Percentiles rank a stretch among this genome's conserved stretches.
Evolutionary conservation across 225 moss, liverwort and hornwort species (phyloP).

Genomic region (Polytrichum formosum): DNA sequence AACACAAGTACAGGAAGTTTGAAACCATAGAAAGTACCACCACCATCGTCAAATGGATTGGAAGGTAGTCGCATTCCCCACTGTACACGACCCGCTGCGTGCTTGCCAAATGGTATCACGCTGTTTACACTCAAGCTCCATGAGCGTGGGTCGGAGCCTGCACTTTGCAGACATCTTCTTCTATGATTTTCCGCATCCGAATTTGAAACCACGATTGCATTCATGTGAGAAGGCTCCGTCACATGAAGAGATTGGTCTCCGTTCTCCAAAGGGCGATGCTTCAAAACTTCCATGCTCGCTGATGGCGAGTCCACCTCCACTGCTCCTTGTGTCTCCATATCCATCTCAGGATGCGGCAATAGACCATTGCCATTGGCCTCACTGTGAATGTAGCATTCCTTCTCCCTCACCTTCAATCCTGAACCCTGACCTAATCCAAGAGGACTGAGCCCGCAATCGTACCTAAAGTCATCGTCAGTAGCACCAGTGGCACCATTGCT

Average conservation of each 20-base stretch:
- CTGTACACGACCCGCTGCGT: conserved; percentile 37
- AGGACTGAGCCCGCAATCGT: conserved; percentile 39
- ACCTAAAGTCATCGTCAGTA: conserved; percentile 30
- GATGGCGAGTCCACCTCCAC: conserved; percentile 11
- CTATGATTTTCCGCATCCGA: conserved; percentile 18
- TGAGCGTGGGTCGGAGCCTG: conserved; percentile 22
- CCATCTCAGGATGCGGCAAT: conserved; percentile 31
- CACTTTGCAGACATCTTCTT: conserved; percentile 22
- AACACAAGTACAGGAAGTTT: conserved; percentile 63
- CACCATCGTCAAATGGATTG: conserved; percentile 17
- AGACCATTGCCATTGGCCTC: conserved; percentile 29
- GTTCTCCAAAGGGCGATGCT: conserved; percentile 13
- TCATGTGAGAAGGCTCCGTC: conserved; percentile 1
- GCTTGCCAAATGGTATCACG: conserved; percentile 52
- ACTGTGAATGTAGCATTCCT: conserved; percentile 21
- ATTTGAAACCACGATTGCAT: neutral
- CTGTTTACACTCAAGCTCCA: conserved; percentile 53
- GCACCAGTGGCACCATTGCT: conserved; percentile 23
- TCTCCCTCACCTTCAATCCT: conserved; percentile 27
- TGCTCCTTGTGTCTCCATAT: conserved; percentile 5
- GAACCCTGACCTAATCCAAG: conserved; percentile 35
- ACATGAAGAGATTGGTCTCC: conserved; percentile 11
- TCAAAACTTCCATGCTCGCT: conserved; percentile 14
- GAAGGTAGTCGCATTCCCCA: conserved; percentile 55
- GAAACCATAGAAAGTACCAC: conserved; percentile 35